Evolutionary conservation across 345 rosid genomes (phyloP).

Genomic region (Triadica sebifera): DNA sequence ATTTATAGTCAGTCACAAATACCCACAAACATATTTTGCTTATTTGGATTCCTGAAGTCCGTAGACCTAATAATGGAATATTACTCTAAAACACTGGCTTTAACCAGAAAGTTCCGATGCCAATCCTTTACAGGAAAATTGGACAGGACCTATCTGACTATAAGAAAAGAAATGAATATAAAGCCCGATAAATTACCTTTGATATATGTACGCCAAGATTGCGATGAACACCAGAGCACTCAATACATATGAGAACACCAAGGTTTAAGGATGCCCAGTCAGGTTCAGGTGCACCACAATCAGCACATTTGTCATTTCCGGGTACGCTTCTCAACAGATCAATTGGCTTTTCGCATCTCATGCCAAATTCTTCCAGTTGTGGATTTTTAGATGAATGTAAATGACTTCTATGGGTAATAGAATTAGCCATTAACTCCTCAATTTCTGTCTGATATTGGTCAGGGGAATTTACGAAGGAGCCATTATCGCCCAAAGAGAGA

Average conservation of each 20-base stretch:
- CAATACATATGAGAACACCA: slow-evolving; percentile 72
- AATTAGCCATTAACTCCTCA: slow-evolving; percentile 37
- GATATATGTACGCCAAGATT: slow-evolving; percentile 83
- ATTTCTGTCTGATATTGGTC: slow-evolving; percentile 40
- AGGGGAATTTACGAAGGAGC: slow-evolving; percentile 44
- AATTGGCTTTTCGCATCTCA: slow-evolving; percentile 57
- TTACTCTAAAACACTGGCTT: background rate
- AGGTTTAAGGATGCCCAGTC: slow-evolving; percentile 87
- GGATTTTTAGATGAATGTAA: slow-evolving; percentile 41
- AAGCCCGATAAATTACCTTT: slow-evolving; percentile 44
- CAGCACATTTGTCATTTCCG: slow-evolving; percentile 76
- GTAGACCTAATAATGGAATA: background rate
- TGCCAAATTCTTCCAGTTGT: slow-evolving; percentile 37
- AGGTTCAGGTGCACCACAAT: slow-evolving; percentile 76
- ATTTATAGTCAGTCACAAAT: too few species aligned
- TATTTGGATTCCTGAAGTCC: background rate
- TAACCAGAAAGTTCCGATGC: background rate
- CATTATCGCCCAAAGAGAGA: slow-evolving; percentile 43
- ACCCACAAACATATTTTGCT: background rate
- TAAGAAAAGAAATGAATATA: background rate
- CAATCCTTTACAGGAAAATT: background rate
- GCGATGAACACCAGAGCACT: slow-evolving; percentile 80
- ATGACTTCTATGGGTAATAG: slow-evolving; percentile 38
- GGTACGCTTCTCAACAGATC: slow-evolving; percentile 54
- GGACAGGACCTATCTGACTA: background rate